Conservation (phyloP, 257 asterid species). For the Linderniella brevidens region DNA sequence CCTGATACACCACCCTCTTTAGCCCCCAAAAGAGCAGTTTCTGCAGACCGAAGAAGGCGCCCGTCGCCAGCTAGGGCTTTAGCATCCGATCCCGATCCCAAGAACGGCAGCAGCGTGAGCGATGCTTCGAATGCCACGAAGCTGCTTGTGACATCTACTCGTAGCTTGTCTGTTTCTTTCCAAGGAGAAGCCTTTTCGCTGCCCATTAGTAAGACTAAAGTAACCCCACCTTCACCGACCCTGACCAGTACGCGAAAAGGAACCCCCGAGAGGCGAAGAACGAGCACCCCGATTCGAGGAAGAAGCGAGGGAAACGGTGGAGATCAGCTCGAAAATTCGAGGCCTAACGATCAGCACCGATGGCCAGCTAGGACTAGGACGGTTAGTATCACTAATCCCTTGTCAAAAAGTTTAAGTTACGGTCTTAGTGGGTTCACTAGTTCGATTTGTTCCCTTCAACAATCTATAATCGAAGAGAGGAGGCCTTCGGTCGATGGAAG, state of each 20-base stretch:
- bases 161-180: conserved; percentile 87
- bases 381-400: conserved; percentile 15
- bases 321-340: conserved; percentile 59
- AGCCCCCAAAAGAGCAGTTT: conserved; percentile 64
- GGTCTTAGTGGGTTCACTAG: conserved; percentile 23
- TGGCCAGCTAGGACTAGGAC: conserved; percentile 70
- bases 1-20: conserved; percentile 29
- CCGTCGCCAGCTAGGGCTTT: conserved; percentile 31
- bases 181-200: conserved; percentile 82
- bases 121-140: conserved; percentile 67
- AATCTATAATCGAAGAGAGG: conserved; percentile 62
- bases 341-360: conserved; percentile 59
- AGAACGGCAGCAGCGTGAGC: conserved; percentile 22
- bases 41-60: conserved; percentile 73
- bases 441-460: conserved; percentile 30
- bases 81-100: conserved; percentile 48
- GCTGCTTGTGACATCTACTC: conserved; percentile 58
- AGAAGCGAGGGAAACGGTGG: conserved; percentile 33
- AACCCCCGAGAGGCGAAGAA: conserved; percentile 67
- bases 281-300: conserved; percentile 41
- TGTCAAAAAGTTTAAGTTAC: conserved; percentile 60
- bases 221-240: conserved; percentile 56
- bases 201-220: conserved; percentile 76
- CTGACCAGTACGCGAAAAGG: conserved; percentile 47
- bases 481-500: conserved; percentile 55